phyloP scores from a whole-genome alignment of 805 yeast species.

The Phaffomyces antillensis region DNA sequence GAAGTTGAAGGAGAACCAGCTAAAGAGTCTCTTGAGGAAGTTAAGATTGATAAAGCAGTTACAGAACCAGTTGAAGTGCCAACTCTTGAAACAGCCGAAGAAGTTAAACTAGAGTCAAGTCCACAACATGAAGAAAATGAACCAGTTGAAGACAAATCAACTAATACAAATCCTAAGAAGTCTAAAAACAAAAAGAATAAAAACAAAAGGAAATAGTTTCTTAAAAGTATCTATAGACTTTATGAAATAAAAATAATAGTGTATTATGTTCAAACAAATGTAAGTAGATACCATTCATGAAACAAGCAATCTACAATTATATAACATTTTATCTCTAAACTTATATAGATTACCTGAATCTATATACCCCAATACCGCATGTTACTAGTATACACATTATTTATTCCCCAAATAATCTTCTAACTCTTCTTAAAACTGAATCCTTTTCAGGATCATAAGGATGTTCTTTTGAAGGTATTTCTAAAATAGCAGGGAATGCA shows the following conservation, averaged over 20 bases:
- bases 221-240: not conserved
- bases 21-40: not conserved
- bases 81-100: constrained; percentile 7
- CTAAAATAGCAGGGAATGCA: constrained; percentile 94
- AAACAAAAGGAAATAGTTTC: constrained; percentile 12
- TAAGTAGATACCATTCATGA: no score
- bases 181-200: constrained; percentile 6
- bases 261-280: no score
- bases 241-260: no score
- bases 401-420: constrained; percentile 90
- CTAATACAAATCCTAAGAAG: not conserved
- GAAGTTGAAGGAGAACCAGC: constrained; percentile 7
- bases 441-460: constrained; percentile 98
- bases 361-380: not conserved
- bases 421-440: constrained; percentile 86
- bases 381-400: not conserved
- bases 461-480: constrained; percentile 97
- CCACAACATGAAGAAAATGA: constrained; percentile 15
- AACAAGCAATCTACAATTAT: no score
- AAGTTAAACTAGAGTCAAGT: not conserved
- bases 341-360: constrained; percentile 9
- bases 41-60: not conserved
- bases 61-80: constrained; percentile 6
- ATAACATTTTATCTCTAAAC: constrained; percentile 3
- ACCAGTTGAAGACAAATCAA: constrained; percentile 9